Conservation (phyloP, 164 flowering plant species). For the Vitis amurensis region DNA sequence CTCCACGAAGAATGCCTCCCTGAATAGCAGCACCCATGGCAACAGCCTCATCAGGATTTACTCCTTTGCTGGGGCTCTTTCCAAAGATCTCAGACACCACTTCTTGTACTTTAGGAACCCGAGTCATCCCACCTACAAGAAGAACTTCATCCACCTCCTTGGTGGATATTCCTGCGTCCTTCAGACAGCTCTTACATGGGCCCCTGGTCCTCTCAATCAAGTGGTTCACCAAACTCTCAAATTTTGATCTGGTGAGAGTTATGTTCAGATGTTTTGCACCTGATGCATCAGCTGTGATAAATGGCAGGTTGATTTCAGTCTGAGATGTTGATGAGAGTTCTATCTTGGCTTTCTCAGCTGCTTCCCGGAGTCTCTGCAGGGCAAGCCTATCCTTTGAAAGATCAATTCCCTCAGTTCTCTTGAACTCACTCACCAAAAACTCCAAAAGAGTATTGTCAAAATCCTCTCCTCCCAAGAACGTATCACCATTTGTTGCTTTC, state of each 20-base stretch:
- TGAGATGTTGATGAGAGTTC: constrained; percentile 78
- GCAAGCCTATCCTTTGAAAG: constrained; percentile 69
- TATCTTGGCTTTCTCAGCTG: constrained; percentile 80
- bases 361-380: constrained; percentile 70
- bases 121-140: constrained; percentile 81
- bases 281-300: constrained; percentile 73
- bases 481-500: constrained; percentile 83
- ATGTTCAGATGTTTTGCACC: constrained; percentile 80
- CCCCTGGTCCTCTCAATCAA: constrained; percentile 64
- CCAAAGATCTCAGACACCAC: constrained; percentile 64
- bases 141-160: constrained; percentile 77
- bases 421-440: constrained; percentile 59
- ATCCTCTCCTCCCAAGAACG: constrained; percentile 81
- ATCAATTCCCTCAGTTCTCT: constrained; percentile 65
- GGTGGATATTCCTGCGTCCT: constrained; percentile 56
- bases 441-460: constrained; percentile 67
- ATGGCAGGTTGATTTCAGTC: constrained; percentile 79
- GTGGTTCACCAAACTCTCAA: constrained; percentile 52
- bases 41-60: constrained; percentile 79
- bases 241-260: constrained; percentile 70
- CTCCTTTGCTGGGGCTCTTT: constrained; percentile 77
- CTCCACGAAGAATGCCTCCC: constrained; percentile 80
- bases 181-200: constrained; percentile 69
- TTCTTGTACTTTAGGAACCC: constrained; percentile 74
- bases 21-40: constrained; percentile 81